Evolutionary conservation across 768 basidiomycete species (phyloP).

Genomic region (Neoboletus magnificus): DNA sequence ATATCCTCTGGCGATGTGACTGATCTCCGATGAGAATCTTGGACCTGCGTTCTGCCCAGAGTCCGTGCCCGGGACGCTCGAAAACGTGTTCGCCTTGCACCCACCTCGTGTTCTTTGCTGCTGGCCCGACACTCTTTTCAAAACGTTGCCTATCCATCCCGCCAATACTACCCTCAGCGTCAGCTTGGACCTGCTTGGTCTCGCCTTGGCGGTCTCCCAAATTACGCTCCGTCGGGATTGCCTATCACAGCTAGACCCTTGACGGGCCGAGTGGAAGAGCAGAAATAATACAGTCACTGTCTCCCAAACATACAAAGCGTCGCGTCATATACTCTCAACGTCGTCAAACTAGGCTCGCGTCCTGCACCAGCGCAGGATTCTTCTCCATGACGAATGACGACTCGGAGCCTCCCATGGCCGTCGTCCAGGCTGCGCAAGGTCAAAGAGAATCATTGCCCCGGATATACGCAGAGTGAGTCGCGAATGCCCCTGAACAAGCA

Average conservation of each 20-base stretch:
- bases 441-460: background rate
- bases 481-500: background rate
- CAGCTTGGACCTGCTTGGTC: background rate
- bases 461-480: constrained; percentile 12
- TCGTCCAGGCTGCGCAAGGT: constrained; percentile 16
- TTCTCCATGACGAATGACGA: constrained; percentile 8
- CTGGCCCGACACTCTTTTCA: background rate
- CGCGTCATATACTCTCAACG: background rate
- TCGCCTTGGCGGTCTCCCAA: background rate
- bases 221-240: background rate
- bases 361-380: background rate
- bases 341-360: background rate
- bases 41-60: background rate
- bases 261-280: background rate
- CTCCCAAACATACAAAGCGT: constrained; percentile 7
- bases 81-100: constrained; percentile 10
- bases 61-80: background rate
- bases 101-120: constrained; percentile 7
- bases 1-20: background rate
- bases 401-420: background rate
- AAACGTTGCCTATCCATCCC: background rate
- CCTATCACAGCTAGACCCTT: background rate
- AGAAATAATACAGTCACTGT: background rate
- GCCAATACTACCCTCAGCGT: background rate
- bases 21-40: background rate